phyloP scores from a whole-genome alignment of 306 rosid genomes.

The Bauhinia variegata region DNA sequence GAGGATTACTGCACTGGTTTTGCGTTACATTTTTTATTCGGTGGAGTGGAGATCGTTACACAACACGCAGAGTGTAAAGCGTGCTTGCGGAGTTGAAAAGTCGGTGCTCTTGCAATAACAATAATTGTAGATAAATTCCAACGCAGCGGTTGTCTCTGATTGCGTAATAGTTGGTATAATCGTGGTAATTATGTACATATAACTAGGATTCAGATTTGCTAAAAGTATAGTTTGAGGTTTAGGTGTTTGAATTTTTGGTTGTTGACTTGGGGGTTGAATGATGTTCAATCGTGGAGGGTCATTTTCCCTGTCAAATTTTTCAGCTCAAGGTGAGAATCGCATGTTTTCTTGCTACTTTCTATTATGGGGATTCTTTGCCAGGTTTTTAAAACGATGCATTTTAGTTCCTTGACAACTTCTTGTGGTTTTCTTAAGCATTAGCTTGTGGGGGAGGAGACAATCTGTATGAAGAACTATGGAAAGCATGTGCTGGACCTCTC shows the following conservation, averaged over 20 bases:
- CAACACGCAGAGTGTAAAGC: background rate
- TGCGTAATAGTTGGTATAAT: conserved; percentile 7
- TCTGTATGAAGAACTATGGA: conserved; percentile 77
- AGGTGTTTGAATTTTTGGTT: too few species aligned
- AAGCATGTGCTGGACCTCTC: conserved; percentile 83
- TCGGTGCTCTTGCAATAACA: conserved; percentile 19
- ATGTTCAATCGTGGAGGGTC: conserved; percentile 74
- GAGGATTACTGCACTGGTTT: conserved; percentile 21
- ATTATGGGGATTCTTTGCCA: background rate
- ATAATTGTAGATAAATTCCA: conserved; percentile 4
- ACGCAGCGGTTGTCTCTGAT: conserved; percentile 19
- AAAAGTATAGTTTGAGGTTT: conserved; percentile 2
- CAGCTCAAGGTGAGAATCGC: conserved; percentile 57
- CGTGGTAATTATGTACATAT: conserved; percentile 5
- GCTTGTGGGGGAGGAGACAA: conserved; percentile 48
- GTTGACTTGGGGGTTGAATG: conserved; percentile 48
- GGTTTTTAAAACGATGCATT: too few species aligned
- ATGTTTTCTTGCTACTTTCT: background rate
- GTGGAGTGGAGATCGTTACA: conserved; percentile 36
- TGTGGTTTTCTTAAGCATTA: conserved; percentile 18
- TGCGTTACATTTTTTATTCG: conserved; percentile 35
- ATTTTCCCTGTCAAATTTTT: conserved; percentile 47
- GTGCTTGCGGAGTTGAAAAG: conserved; percentile 36
- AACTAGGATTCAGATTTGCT: conserved; percentile 39
- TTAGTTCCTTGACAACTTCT: background rate